These are phyloP conservation scores for Turnera subulata DNA, from an alignment of 345 rosid species.

Conservation along the genomic window DNA sequence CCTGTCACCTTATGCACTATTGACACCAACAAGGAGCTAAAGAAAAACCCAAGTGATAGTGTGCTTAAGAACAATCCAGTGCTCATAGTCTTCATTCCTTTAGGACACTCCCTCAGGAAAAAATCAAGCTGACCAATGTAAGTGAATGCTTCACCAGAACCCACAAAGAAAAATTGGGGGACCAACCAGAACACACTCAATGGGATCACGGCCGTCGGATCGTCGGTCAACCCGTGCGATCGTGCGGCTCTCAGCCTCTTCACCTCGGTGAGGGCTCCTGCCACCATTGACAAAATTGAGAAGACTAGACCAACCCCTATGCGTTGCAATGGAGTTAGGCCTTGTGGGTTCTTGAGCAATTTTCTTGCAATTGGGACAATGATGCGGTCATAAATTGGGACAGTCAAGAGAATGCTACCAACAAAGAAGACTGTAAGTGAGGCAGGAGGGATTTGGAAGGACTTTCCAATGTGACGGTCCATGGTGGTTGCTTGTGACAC, in stretches of 20 bases:
- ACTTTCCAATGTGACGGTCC: slow-evolving; percentile 79
- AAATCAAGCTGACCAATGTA: slow-evolving; percentile 88
- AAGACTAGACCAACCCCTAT: slow-evolving; percentile 68
- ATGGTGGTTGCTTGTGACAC: slow-evolving; percentile 88
- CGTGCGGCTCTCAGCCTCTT: slow-evolving; percentile 53
- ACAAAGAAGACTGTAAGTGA: slow-evolving; percentile 77
- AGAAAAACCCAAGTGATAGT: slow-evolving; percentile 78
- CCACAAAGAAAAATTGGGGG: slow-evolving; percentile 81
- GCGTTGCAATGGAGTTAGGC: slow-evolving; percentile 75
- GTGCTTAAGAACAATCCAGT: slow-evolving; percentile 87
- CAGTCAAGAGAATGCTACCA: slow-evolving; percentile 74
- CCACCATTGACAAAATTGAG: slow-evolving; percentile 56
- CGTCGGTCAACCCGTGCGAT: slow-evolving; percentile 28
- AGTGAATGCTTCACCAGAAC: slow-evolving; percentile 85
- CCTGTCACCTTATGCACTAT: slow-evolving; percentile 62
- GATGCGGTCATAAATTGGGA: slow-evolving; percentile 70
- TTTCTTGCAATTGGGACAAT: slow-evolving; percentile 51
- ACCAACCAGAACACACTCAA: slow-evolving; percentile 69
- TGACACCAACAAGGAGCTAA: slow-evolving; percentile 68
- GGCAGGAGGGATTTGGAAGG: slow-evolving; percentile 74
- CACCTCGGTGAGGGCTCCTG: slow-evolving; percentile 65
- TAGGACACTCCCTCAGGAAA: slow-evolving; percentile 92
- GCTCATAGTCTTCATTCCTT: slow-evolving; percentile 98
- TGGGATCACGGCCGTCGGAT: slow-evolving; percentile 50
- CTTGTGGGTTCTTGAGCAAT: slow-evolving; percentile 58